Base-by-base conservation (phyloP, 352 stramenopile species). In the Lagenidium sp. region DNA sequence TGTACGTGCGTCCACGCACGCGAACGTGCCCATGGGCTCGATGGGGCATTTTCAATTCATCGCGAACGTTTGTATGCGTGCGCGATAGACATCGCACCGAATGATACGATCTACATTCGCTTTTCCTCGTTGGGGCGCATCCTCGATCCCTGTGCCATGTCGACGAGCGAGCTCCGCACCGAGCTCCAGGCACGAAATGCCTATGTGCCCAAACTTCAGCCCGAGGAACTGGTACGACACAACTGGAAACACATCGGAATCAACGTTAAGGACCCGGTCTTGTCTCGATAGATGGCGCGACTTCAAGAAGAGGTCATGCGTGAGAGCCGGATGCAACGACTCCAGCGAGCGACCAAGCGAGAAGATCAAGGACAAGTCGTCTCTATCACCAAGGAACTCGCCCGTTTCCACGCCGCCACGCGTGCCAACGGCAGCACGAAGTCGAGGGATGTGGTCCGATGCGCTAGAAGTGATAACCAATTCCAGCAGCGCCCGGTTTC, bases 61-160 rank as follows among this genome's bases (percentile, higher is more conserved):
- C n/a, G n/a, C n/a, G n/a, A n/a, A n/a, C n/a, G n/a, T n/a, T n/a
- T n/a, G n/a, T 32, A 18, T 4, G 21, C 31, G 1, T 53, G 19
- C 1, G 1, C 18, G 4, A 25, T 46, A 89, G 76, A 85, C 37
- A 74, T 89, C 15, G 36, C 65, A 16, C 49, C 80, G 43, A 68
- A 85, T 24, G 76, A 89, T 49, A 84, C 71, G 3, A 75, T 89
- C 26, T 86, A 83, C 40, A 40, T 89, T 18, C 63, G 76, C 4
- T 85, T 89, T 26, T 47, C 63, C 19, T 84, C 65, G 4, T 41
- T 86, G 23, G 76, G 76, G 5, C 76, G 71, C 37, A 68, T 89
- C 25, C 72, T 57, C 21, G 73, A 84, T 31, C 70, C 76, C 8
- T 89, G 70, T 63, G 76, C 73, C 5, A 84, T 89, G 73, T 85